Base-by-base conservation (phyloP, 768 basidiomycete species). In the Megacollybia marginata region DNA sequence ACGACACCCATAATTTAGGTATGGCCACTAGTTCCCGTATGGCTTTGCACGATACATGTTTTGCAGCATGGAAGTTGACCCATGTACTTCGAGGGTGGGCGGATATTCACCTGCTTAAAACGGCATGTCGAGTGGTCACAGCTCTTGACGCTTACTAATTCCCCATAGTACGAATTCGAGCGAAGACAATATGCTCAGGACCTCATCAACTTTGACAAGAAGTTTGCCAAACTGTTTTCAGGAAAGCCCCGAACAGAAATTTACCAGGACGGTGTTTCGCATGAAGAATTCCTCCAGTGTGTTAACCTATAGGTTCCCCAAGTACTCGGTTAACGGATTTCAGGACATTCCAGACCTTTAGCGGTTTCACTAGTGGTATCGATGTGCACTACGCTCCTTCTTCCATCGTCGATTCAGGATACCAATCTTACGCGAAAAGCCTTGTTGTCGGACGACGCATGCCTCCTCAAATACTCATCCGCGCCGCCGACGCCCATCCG, bases 1-100 rank as follows among this genome's bases (percentile, higher is more conserved):
- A 79, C 45, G 86, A 88, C 58, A 74, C 80, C 15, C 85, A 85
- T 53, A 88, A 88, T 57, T 72, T 88, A 19, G 75, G 81, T 76
- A 52, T 36, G 9, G 38, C 5, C n/a, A n/a, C n/a, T 28, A 2
- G 38, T 28, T 19, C 23, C 16, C 33, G 11, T 2, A 31, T 42
- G 19, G 2, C 1, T 9, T 11, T 9, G 2, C 23, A 28, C 23
- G 23, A 6, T 3, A 28, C 23, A 28, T 28, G 23, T 28, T 28
- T 6, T 35, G 23, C 46, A 75, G 79, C 71, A 10, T 85, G 83
- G 83, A 85, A 86, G 57, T 53, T 85, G 28, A 68, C 68, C 1
- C 71, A 76, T 48, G 81, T 82, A 16, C 55, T 84, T 18, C 69
- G 73, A 48, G 81, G 81, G 8, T 76, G 71, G 70, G 77, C 78